These are phyloP conservation scores for Arxiozyma bovina DNA, from an alignment of 1,139 yeast genomes.

Conservation along the genomic window DNA sequence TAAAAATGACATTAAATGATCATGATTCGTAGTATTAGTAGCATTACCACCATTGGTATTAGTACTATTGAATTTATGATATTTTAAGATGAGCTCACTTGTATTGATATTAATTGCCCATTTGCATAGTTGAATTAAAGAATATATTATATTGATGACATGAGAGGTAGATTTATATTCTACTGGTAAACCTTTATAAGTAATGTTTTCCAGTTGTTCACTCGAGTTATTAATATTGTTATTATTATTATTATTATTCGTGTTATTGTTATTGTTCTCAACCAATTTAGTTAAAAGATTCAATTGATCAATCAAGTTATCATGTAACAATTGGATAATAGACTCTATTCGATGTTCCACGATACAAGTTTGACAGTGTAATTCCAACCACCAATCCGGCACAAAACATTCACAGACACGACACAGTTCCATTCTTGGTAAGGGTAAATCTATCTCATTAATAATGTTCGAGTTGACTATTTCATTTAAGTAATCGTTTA, in stretches of 20 bases:
- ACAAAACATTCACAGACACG: slow-evolving; percentile 83
- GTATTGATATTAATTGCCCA: slow-evolving; percentile 69
- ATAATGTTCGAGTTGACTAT: slow-evolving; percentile 54
- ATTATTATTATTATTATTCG: no score
- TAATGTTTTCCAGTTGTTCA: background rate
- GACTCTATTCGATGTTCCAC: slow-evolving; percentile 80
- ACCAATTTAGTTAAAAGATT: slow-evolving; percentile 6
- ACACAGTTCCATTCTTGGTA: slow-evolving; percentile 73
- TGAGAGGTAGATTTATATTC: slow-evolving; percentile 11
- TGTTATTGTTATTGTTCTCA: background rate
- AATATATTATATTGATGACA: slow-evolving; percentile 11
- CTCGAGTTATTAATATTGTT: no score
- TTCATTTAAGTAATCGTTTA: slow-evolving; percentile 61
- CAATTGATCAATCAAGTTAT: slow-evolving; percentile 61
- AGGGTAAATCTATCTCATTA: slow-evolving; percentile 58
- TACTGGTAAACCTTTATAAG: slow-evolving; percentile 48
- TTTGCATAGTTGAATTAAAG: slow-evolving; percentile 58
- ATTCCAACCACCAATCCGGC: slow-evolving; percentile 97
- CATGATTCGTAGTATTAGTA: slow-evolving; percentile 16
- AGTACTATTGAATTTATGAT: slow-evolving; percentile 1
- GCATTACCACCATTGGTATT: slow-evolving; percentile 5
- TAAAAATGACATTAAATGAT: background rate
- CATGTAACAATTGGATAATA: slow-evolving; percentile 71
- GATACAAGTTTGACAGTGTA: slow-evolving; percentile 80
- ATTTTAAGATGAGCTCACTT: slow-evolving; percentile 22